phyloP scores from a whole-genome alignment of 2,329 filamentous ascomycete species.

The Magnaporthiopsis rhizophila region DNA sequence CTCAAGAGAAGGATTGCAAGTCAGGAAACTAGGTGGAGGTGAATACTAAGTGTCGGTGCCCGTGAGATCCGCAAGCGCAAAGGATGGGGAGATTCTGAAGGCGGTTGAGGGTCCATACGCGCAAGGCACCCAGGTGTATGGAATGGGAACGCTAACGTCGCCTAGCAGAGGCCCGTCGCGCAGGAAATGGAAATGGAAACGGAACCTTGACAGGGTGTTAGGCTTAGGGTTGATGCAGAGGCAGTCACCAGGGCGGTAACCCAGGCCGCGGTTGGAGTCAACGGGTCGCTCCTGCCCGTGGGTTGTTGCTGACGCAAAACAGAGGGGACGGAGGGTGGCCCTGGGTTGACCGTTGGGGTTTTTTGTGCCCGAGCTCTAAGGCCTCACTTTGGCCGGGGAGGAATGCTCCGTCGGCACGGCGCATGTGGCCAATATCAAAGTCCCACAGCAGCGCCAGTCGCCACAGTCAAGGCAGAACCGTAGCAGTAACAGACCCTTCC shows the following conservation, averaged over 20 bases:
- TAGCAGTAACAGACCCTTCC: neutral
- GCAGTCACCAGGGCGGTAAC: neutral
- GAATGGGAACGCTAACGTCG: neutral
- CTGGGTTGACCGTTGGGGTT: neutral
- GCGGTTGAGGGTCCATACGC: neutral
- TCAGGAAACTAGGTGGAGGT: neutral
- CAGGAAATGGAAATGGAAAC: neutral
- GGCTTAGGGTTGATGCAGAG: neutral
- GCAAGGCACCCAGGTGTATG: no score
- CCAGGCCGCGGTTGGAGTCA: neutral
- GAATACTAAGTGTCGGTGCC: neutral
- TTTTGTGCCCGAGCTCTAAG: neutral
- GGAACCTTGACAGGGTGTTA: no score
- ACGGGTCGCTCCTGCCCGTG: neutral
- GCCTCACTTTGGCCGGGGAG: neutral
- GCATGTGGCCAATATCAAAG: neutral
- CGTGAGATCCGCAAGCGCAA: neutral
- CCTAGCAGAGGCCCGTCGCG: neutral
- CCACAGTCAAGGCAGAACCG: neutral
- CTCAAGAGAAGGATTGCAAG: neutral
- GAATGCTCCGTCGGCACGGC: no score
- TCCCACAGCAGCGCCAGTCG: neutral
- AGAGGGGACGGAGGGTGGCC: neutral
- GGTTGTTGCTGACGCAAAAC: neutral
- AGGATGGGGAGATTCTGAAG: neutral